phyloP scores from a whole-genome alignment of 352 stramenopile species.

The Phytophthora podocarpi region DNA sequence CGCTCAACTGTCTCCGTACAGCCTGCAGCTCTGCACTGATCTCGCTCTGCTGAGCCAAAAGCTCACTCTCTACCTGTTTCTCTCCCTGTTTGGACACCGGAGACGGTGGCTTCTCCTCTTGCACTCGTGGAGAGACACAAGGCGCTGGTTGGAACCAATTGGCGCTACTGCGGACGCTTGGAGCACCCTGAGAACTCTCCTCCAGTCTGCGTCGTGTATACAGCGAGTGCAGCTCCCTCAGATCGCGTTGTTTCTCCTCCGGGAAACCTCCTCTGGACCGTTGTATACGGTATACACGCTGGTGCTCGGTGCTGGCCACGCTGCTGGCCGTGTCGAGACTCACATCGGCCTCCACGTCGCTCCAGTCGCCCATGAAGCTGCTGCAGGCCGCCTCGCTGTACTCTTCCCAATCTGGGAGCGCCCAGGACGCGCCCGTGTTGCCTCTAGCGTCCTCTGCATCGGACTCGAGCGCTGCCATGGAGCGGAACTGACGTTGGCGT shows the following conservation, averaged over 20 bases:
- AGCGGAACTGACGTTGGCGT: neutral
- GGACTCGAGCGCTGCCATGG: constrained; percentile 6
- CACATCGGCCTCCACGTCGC: constrained; percentile 40
- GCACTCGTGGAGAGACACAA: constrained; percentile 18
- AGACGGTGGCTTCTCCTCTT: constrained; percentile 7
- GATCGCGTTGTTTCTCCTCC: constrained; percentile 15
- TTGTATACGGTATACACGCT: constrained; percentile 43
- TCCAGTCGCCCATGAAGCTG: constrained; percentile 29
- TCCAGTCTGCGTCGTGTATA: constrained; percentile 39
- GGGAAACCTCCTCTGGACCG: constrained; percentile 18
- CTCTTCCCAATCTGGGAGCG: constrained; percentile 60
- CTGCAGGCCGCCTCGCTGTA: constrained; percentile 48
- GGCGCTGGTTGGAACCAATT: constrained; percentile 23
- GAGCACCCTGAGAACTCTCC: constrained; percentile 9
- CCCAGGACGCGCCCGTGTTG: constrained; percentile 30
- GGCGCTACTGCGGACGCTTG: constrained; percentile 18
- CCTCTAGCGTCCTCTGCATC: constrained; percentile 3
- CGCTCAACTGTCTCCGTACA: constrained; percentile 48
- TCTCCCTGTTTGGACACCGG: constrained; percentile 2
- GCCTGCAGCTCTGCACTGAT: constrained; percentile 47
- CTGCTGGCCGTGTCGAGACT: constrained; percentile 42
- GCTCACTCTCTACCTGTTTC: constrained; percentile 14
- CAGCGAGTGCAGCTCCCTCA: constrained; percentile 37
- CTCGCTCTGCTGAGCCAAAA: constrained; percentile 37
- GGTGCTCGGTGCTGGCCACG: constrained; percentile 40